These are phyloP conservation scores for Colletotrichum musae DNA, from an alignment of 2,329 filamentous ascomycete genomes.

Conservation along the genomic window DNA sequence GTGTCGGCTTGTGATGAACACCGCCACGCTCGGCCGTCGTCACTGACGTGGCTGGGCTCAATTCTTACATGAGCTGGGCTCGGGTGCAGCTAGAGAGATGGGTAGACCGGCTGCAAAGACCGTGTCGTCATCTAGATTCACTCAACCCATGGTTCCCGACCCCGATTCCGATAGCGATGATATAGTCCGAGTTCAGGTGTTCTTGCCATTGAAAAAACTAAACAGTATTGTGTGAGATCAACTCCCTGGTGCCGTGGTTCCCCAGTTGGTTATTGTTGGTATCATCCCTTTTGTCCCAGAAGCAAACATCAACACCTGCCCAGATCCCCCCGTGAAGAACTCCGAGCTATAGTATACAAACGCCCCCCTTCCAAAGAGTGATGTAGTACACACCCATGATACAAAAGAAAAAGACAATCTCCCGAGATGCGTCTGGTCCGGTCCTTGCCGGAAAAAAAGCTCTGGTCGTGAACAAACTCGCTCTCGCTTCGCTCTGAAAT, in stretches of 20 bases:
- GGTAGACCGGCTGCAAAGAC: no score
- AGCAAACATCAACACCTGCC: background rate
- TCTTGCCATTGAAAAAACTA: background rate
- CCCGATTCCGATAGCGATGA: background rate
- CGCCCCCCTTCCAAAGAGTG: background rate
- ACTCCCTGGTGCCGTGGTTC: conserved; percentile 19
- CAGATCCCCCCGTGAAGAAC: conserved; percentile 14
- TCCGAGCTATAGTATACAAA: conserved; percentile 25
- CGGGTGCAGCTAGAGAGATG: no score
- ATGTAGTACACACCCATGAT: background rate
- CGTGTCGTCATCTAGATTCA: no score
- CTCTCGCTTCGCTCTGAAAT: background rate
- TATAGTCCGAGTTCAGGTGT: no score
- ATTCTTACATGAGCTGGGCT: no score
- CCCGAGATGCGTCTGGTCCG: background rate
- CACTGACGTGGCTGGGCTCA: background rate
- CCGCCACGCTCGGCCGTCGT: conserved; percentile 1
- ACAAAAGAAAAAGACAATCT: background rate
- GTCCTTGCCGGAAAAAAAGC: background rate
- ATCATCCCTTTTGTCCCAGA: conserved; percentile 24
- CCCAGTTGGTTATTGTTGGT: conserved; percentile 26
- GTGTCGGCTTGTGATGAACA: background rate
- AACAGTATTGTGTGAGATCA: conserved; percentile 17
- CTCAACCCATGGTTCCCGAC: no score
- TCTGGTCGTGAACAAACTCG: background rate